phyloP scores from a whole-genome alignment of 768 basidiomycete species.

The Epithele typhae region DNA sequence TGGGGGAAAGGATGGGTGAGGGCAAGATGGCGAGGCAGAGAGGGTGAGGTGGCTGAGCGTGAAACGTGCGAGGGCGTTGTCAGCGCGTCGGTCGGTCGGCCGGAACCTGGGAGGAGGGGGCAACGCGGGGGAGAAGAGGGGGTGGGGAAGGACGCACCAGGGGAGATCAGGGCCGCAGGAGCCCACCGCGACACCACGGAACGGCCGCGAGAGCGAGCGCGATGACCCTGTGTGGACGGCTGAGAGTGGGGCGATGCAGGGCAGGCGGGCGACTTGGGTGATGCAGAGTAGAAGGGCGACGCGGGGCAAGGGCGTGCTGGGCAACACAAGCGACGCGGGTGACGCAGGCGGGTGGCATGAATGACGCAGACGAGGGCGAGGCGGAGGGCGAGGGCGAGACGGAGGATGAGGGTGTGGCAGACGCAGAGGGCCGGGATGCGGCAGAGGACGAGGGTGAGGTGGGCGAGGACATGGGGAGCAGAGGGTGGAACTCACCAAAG shows the following conservation, averaged over 20 bases:
- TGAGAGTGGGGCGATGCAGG: no score
- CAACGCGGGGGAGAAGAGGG: no score
- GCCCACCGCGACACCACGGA: conserved; percentile 70
- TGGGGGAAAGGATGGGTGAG: no score
- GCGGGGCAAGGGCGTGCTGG: conserved; percentile 52
- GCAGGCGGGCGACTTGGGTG: no score
- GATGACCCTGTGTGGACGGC: conserved; percentile 37
- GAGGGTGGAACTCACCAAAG: not conserved
- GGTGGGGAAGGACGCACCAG: no score
- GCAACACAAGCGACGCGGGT: conserved; percentile 77
- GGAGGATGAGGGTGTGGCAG: conserved; percentile 4
- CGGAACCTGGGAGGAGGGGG: no score
- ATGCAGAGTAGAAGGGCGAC: no score
- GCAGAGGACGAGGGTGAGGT: conserved; percentile 9
- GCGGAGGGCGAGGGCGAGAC: conserved; percentile 51
- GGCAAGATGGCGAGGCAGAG: no score
- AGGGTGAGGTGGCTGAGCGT: no score
- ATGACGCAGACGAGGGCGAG: conserved; percentile 67
- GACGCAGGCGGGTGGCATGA: conserved; percentile 68
- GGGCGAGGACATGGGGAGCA: not conserved
- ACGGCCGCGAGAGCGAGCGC: conserved; percentile 66
- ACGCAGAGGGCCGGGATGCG: conserved; percentile 3
- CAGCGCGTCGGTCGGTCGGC: no score
- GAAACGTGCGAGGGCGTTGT: no score
- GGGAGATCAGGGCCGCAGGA: conserved; percentile 63